Percentiles rank a stretch among this genome's conserved stretches.
phyloP scores from a whole-genome alignment of 768 basidiomycete species.

The Tylopilus sp. region DNA sequence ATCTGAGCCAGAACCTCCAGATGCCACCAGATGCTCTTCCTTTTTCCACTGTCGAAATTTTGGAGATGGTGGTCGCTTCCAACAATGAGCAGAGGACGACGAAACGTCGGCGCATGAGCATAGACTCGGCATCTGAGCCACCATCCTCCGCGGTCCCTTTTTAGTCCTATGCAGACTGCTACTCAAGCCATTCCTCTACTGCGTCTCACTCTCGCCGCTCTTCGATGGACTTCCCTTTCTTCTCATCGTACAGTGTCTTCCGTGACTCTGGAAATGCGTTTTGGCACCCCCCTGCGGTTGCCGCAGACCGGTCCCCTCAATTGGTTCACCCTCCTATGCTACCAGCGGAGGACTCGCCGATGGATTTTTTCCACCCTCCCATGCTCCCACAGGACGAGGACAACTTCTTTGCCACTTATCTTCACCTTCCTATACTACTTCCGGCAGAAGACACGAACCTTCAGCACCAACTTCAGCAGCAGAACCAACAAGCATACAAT shows the following conservation, averaged over 20 bases:
- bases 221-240: constrained; percentile 67
- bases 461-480: constrained; percentile 24
- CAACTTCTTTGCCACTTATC: constrained; percentile 48
- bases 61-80: constrained; percentile 38
- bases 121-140: constrained; percentile 46
- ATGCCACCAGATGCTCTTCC: constrained; percentile 50
- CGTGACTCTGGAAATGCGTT: constrained; percentile 56
- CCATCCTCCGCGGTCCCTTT: constrained; percentile 61
- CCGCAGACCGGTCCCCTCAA: constrained; percentile 53
- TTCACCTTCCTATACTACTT: constrained; percentile 54
- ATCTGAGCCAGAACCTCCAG: constrained; percentile 51
- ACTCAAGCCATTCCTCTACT: constrained; percentile 54
- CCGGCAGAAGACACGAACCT: constrained; percentile 35
- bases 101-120: constrained; percentile 75
- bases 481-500: constrained; percentile 16
- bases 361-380: constrained; percentile 71
- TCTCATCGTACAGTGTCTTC: constrained; percentile 49
- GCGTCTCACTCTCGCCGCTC: constrained; percentile 56
- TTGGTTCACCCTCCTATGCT: constrained; percentile 72
- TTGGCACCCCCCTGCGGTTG: constrained; percentile 79
- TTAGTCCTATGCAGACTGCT: constrained; percentile 59
- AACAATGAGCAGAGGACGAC: constrained; percentile 38
- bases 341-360: constrained; percentile 57
- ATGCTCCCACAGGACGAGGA: constrained; percentile 65
- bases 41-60: constrained; percentile 45